These are phyloP conservation scores for Suhomyces maxii DNA, from an alignment of 1,139 yeast genomes.

Conservation along the genomic window DNA sequence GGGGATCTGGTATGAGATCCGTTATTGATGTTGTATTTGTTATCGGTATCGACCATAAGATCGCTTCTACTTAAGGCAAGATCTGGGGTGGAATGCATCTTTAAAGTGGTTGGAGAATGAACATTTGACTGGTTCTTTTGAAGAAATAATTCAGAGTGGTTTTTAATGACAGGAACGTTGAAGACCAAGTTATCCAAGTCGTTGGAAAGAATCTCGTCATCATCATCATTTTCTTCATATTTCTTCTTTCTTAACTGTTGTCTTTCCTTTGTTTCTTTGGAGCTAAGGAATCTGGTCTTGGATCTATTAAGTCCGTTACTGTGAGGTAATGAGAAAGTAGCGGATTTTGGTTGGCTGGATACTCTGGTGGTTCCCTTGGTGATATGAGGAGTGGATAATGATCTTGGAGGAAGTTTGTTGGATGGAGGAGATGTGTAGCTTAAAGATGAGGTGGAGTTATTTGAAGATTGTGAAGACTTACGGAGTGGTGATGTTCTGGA, in stretches of 20 bases:
- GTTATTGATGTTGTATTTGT: constrained; percentile 24
- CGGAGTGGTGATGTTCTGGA: constrained; percentile 2
- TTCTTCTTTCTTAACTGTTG: constrained; percentile 40
- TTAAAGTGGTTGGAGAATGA: constrained; percentile 8
- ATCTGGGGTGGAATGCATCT: constrained; percentile 1
- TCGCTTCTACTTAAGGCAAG: constrained; percentile 24
- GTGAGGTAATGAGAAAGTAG: constrained; percentile 2
- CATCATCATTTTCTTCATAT: constrained; percentile 47
- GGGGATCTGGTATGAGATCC: constrained; percentile 2
- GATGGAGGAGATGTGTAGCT: constrained; percentile 1
- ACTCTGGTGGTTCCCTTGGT: neutral
- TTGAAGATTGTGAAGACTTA: constrained; percentile 3
- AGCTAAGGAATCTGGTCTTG: constrained; percentile 37
- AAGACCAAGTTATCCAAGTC: constrained; percentile 41
- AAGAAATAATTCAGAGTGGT: constrained; percentile 36
- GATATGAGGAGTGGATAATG: constrained; percentile 7
- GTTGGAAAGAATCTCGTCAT: constrained; percentile 41
- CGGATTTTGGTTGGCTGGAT: constrained; percentile 2
- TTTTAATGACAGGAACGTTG: constrained; percentile 47
- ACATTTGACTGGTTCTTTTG: constrained; percentile 6
- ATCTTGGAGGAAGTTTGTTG: constrained; percentile 1
- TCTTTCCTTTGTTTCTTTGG: constrained; percentile 42
- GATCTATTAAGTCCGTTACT: constrained; percentile 20
- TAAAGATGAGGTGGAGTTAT: constrained; percentile 6
- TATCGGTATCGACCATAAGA: constrained; percentile 29